Base-by-base conservation (phyloP, 176 grass and related monocot species). In the Cenchrus americanus region DNA sequence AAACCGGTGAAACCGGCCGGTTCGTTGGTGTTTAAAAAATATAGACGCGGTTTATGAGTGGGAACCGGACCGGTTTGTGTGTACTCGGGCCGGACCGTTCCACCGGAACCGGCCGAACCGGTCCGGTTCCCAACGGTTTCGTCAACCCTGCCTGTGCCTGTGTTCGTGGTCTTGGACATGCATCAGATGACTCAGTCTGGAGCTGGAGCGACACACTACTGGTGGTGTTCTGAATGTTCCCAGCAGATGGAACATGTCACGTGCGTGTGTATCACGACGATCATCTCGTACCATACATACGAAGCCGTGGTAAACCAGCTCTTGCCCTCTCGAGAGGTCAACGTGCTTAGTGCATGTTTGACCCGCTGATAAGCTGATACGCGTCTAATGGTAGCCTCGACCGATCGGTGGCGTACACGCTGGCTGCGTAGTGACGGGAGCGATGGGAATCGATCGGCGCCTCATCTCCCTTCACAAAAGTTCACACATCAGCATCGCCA, bases 281-380 rank as follows among this genome's bases (percentile, higher is more conserved):
- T 59, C 57, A 59, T 59, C 17, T 59, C 57, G 57, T 59, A 59
- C 55, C 10, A 55, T 1, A n/a, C 18, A 58, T 9, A n/a, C 7
- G 21, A 10, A 7, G 18, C 8, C 19, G 21, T 59, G 55, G 22
- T 59, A 22, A 59, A n/a, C 55, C 55, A n/a, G 55, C 52, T 54
- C n/a, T 18, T 55, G 50, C 10, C 47, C n/a, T 30, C 7, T 24
- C 24, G 60, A 40, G 27, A 62, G 41, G 62, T 80, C 82, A 89
- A 80, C 61, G 30, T 6, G 5, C 4, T 55, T 37, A 85, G 77
- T 76, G 71, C 53, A 54, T 15, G 3, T 54, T 85, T 62, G 77
- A 71, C 63, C 67, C 32, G 71, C 0, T 71, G 78, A 89, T 89
- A 89, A 89, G 83, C 83, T 71, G 87, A 82, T 77, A 71, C 71